Evolutionary conservation across 495 filamentous ascomycete species (phyloP), one percentile per base, ranked within the genome.

Genomic region (Emericellopsis terricola): DNA sequence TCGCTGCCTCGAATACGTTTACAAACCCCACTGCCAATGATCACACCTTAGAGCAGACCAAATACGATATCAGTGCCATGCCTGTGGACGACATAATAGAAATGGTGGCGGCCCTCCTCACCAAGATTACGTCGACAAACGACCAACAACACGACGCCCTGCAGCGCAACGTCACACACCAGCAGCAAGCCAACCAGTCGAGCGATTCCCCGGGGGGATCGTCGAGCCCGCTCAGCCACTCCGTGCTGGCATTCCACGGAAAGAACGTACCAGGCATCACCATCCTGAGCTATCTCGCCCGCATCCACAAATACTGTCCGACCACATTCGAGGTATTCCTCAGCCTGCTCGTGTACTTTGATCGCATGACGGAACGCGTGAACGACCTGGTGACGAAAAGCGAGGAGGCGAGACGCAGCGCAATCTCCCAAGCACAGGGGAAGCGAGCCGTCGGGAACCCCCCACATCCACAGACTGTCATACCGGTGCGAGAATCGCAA

Each of bases 301-400:
- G 89, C 29, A 96, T 99, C 45, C 87, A 99, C 51, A 96, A 94
- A 55, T 99, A 99, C 49, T 99, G 89, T 46, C 89, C 89, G 0
- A 96, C 91, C 3, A 96, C 89, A 4, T 99, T 94, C 52, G 89
- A 99, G 56, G 89, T 99, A 0, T 99, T 99, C 45, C 59, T 99
- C 27, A 92, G 83, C 41, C 52, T 99, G 45, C 58, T 99, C 33
- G 84, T 99, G 27, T 99, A 99, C 46, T 99, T 99, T 55, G 89
- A 99, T 50, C 77, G 89, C 20, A 99, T 99, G 89, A 93, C 91
- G 33, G 89, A 94, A 46, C 65, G 81, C 38, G 87, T 99, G 28
- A 99, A 96, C 47, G 69, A 57, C 11, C 47, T 60, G 47, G 62
- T 64, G 6, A 43, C 57, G 36, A 56, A 63, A 43, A 56, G 53